Evolutionary conservation across 106 monocot species (phyloP).

Genomic region (Xerophyta viscosa): DNA sequence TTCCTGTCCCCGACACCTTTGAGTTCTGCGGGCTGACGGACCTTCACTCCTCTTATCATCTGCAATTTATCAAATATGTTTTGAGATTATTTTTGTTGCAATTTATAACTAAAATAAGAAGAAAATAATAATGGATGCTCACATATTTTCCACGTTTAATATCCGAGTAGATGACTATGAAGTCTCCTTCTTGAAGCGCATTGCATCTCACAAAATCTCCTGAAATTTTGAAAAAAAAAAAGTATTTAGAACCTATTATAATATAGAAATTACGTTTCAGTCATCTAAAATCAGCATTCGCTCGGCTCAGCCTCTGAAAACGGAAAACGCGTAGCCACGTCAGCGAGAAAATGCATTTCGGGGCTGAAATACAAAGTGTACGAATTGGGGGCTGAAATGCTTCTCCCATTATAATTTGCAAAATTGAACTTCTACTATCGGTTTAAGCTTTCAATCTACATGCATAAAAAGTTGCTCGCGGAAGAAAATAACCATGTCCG

Average conservation of each 20-base stretch:
- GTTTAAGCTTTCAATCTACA: too few species aligned
- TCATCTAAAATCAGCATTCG: too few species aligned
- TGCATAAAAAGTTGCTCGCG: too few species aligned
- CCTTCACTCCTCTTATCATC: slow-evolving; percentile 74
- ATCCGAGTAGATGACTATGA: slow-evolving; percentile 76
- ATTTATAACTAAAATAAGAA: background rate
- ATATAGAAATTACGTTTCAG: too few species aligned
- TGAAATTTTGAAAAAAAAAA: slow-evolving; percentile 9
- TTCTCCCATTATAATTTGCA: too few species aligned
- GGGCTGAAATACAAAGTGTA: too few species aligned
- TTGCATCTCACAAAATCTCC: slow-evolving; percentile 73
- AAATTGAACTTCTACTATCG: too few species aligned
- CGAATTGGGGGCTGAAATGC: too few species aligned
- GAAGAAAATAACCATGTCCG: too few species aligned
- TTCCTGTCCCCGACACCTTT: background rate
- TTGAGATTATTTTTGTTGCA: background rate
- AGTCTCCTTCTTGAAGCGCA: slow-evolving; percentile 72
- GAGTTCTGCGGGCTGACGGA: slow-evolving; percentile 17
- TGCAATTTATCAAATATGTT: background rate
- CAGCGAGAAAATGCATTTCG: too few species aligned
- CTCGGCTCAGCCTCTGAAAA: too few species aligned
- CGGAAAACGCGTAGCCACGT: too few species aligned
- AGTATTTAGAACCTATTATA: background rate
- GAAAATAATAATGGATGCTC: background rate
- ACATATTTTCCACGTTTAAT: slow-evolving; percentile 72